phyloP scores from a whole-genome alignment of 805 yeast species.

The Scheffersomyces spartinae region DNA sequence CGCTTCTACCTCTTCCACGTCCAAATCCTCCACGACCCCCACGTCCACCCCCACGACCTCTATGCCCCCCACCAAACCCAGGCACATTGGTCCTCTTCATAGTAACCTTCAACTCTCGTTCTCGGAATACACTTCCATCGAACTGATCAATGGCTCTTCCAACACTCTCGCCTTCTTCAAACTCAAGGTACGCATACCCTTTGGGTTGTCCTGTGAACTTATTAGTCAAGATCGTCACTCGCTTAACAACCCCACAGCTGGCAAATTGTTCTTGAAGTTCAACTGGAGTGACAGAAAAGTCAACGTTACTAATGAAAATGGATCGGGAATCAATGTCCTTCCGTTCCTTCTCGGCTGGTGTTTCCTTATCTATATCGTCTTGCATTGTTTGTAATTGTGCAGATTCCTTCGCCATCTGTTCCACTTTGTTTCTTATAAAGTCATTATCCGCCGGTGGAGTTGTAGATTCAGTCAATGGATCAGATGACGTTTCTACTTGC shows the following conservation, averaged over 20 bases:
- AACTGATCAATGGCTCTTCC: conserved; percentile 48
- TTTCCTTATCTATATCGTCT: conserved; percentile 30
- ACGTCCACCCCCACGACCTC: conserved; percentile 26
- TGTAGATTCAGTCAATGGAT: conserved; percentile 1
- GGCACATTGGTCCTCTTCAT: conserved; percentile 79
- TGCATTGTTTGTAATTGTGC: conserved; percentile 51
- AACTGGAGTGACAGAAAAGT: conserved; percentile 65
- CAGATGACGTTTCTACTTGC: conserved; percentile 1
- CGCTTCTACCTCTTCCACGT: conserved; percentile 19
- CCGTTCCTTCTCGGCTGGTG: conserved; percentile 28
- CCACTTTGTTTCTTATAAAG: conserved; percentile 31
- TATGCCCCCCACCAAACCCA: conserved; percentile 37
- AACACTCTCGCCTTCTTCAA: conserved; percentile 55
- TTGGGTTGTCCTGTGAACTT: conserved; percentile 71
- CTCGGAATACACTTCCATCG: conserved; percentile 56
- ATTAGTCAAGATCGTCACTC: conserved; percentile 70
- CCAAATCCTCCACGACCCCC: conserved; percentile 32
- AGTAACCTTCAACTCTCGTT: conserved; percentile 59
- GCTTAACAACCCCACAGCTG: conserved; percentile 58
- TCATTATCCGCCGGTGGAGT: too few relatives aligned
- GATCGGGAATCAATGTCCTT: conserved; percentile 65
- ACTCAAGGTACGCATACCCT: conserved; percentile 83
- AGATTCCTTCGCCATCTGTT: conserved; percentile 52
- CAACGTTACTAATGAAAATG: conserved; percentile 77
- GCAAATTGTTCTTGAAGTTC: conserved; percentile 69